Evolutionary conservation across 106 monocot species (phyloP), one percentile per base, ranked within the genome.

Genomic region (Alisma plantagoaquatica): DNA sequence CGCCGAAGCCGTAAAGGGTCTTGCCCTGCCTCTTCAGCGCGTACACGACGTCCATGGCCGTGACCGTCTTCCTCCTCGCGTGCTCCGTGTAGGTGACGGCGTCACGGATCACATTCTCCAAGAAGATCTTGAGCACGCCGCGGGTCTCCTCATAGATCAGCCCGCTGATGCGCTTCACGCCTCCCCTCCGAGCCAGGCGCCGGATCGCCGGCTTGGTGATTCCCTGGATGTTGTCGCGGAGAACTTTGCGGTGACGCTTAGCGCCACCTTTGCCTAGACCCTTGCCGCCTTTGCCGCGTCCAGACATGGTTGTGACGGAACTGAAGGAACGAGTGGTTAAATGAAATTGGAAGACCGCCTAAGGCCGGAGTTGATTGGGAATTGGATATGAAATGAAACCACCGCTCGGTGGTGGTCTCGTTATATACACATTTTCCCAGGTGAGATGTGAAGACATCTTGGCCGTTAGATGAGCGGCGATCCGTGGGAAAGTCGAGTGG

Each of bases 131-230:
- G 29, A 63, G 68, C 2, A 68, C 68, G 1, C 74, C 68, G 1
- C 74, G 49, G 2, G 74, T 74, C 51, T 74, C 74, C 57, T 74
- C 73, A 42, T 74, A 74, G 67, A 74, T 74, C 19, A 73, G 38
- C 19, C 73, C 66, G 53, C 66, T 60, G 61, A 67, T 73, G 15
- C 66, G 59, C 73, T 72, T 72, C 16, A 72, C 72, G 12, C 72
- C 72, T 15, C 72, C 72, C 0, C 72, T 41, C 23, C 77, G 29
- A 27, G 80, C 80, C 3, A 84, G 68, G 23, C 83, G 78, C 20
- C 85, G 85, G 62, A 85, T 91, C 3, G 85, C 91, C 24, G 84
- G 91, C 78, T 91, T 91, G 28, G 91, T 91, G 75, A 91, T 91
- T 6, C 91, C 91, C 54, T 91, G 91, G 70, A 91, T 91, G 73